These are phyloP conservation scores for Rhizoclosmatium globosum DNA, from an alignment of 192 early-diverging fungal species.

Conservation along the genomic window DNA sequence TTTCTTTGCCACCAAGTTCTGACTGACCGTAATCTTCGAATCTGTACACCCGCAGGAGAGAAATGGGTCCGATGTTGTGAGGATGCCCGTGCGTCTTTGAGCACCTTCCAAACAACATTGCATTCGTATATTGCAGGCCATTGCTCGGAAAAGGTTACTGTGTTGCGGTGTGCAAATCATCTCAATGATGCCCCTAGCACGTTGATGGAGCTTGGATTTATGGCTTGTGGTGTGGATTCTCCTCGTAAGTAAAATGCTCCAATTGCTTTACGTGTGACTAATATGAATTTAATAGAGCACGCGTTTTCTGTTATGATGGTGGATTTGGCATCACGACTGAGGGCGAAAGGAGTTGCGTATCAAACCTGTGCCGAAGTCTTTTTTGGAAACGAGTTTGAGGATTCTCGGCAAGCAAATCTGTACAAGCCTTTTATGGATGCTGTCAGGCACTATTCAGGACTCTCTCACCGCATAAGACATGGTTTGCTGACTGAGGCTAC, in stretches of 20 bases:
- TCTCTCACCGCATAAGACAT: background rate
- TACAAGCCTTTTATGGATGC: slow-evolving; percentile 5
- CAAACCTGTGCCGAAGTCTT: slow-evolving; percentile 2
- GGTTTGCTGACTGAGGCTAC: background rate
- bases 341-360: slow-evolving; percentile 14
- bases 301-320: background rate
- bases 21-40: background rate
- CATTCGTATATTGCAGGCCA: background rate
- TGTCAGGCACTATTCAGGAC: background rate
- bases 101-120: background rate
- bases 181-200: background rate
- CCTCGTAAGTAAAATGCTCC: background rate
- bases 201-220: background rate
- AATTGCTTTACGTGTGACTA: background rate
- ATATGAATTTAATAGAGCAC: background rate
- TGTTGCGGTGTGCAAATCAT: background rate
- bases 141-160: background rate
- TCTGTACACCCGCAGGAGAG: background rate
- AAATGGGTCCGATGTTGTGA: background rate
- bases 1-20: background rate
- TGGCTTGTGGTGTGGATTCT: background rate
- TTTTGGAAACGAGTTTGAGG: background rate
- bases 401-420: background rate
- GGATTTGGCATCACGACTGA: background rate
- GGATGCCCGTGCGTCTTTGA: background rate